Evolutionary conservation across 352 stramenopile genomes (phyloP).

Genomic region (Phytophthora vignae): DNA sequence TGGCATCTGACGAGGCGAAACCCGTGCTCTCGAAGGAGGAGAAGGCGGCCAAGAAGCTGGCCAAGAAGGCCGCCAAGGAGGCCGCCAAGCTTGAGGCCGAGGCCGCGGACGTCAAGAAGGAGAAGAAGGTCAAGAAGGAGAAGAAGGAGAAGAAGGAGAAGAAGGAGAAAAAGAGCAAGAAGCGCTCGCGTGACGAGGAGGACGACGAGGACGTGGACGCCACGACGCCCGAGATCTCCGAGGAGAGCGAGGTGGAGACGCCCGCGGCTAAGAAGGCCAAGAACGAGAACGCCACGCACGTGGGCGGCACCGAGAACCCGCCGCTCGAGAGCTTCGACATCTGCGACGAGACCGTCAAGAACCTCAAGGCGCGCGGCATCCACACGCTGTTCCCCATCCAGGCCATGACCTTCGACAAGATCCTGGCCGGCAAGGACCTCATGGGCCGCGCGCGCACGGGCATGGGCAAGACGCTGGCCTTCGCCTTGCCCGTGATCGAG

Average conservation of each 20-base stretch:
- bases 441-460: slow-evolving; percentile 97
- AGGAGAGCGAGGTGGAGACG: slow-evolving; percentile 63
- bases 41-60: slow-evolving; percentile 67
- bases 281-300: slow-evolving; percentile 41
- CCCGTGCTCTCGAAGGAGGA: slow-evolving; percentile 64
- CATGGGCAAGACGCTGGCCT: slow-evolving; percentile 99
- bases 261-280: slow-evolving; percentile 45
- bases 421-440: slow-evolving; percentile 96
- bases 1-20: slow-evolving; percentile 49
- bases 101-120: slow-evolving; percentile 43
- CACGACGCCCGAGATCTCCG: slow-evolving; percentile 48
- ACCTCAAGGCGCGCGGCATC: slow-evolving; percentile 84
- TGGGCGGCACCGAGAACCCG: slow-evolving; percentile 72
- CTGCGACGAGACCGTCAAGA: slow-evolving; percentile 59
- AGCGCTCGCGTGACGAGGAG: slow-evolving; percentile 59
- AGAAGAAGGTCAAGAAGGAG: slow-evolving; percentile 41
- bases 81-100: slow-evolving; percentile 26
- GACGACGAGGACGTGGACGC: slow-evolving; percentile 26
- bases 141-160: slow-evolving; percentile 73
- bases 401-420: slow-evolving; percentile 95
- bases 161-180: slow-evolving; percentile 83
- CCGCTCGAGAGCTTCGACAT: slow-evolving; percentile 80
- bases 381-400: slow-evolving; percentile 93
- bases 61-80: slow-evolving; percentile 63
- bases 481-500: slow-evolving; percentile 96